These are phyloP conservation scores for Termitomyces sp. DNA, from an alignment of 768 basidiomycete genomes.

Conservation along the genomic window DNA sequence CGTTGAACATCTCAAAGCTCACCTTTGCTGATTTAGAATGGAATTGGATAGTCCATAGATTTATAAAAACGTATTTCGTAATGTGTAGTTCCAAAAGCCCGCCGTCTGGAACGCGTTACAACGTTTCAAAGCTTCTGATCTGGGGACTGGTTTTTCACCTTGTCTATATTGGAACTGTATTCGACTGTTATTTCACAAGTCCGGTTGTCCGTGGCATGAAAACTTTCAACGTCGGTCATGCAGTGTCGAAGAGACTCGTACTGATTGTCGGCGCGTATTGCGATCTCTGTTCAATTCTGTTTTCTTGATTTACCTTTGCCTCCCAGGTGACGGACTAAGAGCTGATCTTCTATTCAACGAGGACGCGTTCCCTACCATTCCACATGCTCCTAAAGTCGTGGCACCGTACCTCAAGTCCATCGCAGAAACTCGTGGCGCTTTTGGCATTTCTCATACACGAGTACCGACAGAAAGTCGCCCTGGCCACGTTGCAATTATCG, in stretches of 20 bases:
- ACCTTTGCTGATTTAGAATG: not conserved
- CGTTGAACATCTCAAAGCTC: not conserved
- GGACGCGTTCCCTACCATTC: constrained; percentile 52
- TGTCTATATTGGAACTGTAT: constrained; percentile 64
- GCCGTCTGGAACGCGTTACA: constrained; percentile 20
- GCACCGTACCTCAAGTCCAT: constrained; percentile 75
- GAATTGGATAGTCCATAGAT: not conserved
- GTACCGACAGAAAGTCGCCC: constrained; percentile 88
- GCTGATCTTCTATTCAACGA: constrained; percentile 72
- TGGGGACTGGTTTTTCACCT: constrained; percentile 72
- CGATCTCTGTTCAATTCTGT: not conserved
- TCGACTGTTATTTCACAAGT: constrained; percentile 87
- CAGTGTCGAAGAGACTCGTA: constrained; percentile 67
- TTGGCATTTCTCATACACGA: constrained; percentile 79
- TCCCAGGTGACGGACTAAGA: constrained; percentile 72
- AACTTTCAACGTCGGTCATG: constrained; percentile 36
- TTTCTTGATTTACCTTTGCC: not conserved
- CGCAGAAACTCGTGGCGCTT: constrained; percentile 61
- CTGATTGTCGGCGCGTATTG: constrained; percentile 63
- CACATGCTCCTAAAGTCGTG: constrained; percentile 47
- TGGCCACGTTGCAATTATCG: constrained; percentile 86
- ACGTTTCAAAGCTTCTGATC: constrained; percentile 43
- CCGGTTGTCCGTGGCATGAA: constrained; percentile 78
- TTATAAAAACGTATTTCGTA: not conserved
- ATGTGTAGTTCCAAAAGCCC: constrained; percentile 5